phyloP scores from a whole-genome alignment of 768 basidiomycete genomes.

The Nevesoporus exiguus region DNA sequence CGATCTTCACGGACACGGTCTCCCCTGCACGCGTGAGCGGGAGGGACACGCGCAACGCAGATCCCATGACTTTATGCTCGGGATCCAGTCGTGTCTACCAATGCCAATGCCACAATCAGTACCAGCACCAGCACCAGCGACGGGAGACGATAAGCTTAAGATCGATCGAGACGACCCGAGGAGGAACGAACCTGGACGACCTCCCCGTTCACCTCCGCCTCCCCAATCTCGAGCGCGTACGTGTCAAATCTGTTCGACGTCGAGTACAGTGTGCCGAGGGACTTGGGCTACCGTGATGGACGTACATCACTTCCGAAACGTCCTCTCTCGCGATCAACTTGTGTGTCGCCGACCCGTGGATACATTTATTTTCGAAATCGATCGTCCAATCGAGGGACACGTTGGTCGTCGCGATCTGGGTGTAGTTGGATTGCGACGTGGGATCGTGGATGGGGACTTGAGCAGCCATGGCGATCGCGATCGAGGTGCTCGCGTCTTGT shows the following conservation, averaged over 20 bases:
- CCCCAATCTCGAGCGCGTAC: slow-evolving; percentile 48
- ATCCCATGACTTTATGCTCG: slow-evolving; percentile 72
- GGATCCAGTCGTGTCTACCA: slow-evolving; percentile 47
- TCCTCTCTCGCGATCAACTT: slow-evolving; percentile 37
- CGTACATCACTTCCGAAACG: slow-evolving; percentile 43
- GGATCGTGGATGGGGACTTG: background rate
- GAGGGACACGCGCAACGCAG: slow-evolving; percentile 63
- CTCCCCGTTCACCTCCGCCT: slow-evolving; percentile 48
- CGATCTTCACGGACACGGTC: slow-evolving; percentile 46
- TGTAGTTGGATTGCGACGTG: slow-evolving; percentile 59
- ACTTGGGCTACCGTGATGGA: background rate
- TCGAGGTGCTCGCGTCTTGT: background rate
- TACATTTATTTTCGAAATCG: slow-evolving; percentile 45
- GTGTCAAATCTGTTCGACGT: slow-evolving; percentile 49
- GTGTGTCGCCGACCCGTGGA: slow-evolving; percentile 50
- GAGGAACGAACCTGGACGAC: slow-evolving; percentile 42
- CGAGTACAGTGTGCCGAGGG: background rate
- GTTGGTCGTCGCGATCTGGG: slow-evolving; percentile 44
- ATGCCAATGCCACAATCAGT: too few species aligned
- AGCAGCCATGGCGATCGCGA: background rate
- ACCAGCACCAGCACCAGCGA: background rate
- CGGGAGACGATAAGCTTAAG: too few species aligned
- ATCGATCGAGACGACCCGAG: background rate
- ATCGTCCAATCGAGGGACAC: slow-evolving; percentile 55
- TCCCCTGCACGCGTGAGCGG: slow-evolving; percentile 36